Evolutionary conservation across 495 filamentous ascomycete species (phyloP).

Genomic region (Terfezia claveryi): DNA sequence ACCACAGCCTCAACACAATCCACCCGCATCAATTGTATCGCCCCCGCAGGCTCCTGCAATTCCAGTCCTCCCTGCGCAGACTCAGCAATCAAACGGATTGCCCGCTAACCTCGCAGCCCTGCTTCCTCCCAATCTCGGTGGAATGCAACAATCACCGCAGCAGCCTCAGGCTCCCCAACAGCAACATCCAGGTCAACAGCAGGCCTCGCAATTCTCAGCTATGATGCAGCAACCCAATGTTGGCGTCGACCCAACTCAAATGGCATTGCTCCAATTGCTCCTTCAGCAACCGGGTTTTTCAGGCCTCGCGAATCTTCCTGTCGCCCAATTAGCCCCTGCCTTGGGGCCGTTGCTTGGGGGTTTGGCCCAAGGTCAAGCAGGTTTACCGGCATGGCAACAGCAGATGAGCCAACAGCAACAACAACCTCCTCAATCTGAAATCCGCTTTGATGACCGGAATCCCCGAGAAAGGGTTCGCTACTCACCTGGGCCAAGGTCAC

Average conservation of each 20-base stretch:
- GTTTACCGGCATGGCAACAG: slow-evolving; percentile 9
- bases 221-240: neutral
- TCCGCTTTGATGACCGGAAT: slow-evolving; percentile 11
- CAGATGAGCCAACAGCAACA: slow-evolving; percentile 3
- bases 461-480: slow-evolving; percentile 12
- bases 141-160: neutral
- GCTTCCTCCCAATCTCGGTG: neutral
- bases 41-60: neutral
- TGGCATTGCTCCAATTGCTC: slow-evolving; percentile 37
- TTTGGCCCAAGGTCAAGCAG: slow-evolving; percentile 9
- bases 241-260: slow-evolving; percentile 22
- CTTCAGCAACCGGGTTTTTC: slow-evolving; percentile 17
- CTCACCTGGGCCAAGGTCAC: slow-evolving; percentile 27
- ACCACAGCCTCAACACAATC: slow-evolving; percentile 24
- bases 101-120: neutral
- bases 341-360: slow-evolving; percentile 11
- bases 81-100: neutral
- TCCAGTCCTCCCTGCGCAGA: neutral
- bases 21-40: slow-evolving; percentile 10
- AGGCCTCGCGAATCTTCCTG: slow-evolving; percentile 3
- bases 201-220: neutral
- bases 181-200: neutral
- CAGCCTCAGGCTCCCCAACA: neutral
- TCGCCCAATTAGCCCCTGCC: slow-evolving; percentile 11
- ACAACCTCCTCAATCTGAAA: slow-evolving; percentile 5